Base-by-base conservation (phyloP, 257 asterid species). In the Forsythia viridissima region DNA sequence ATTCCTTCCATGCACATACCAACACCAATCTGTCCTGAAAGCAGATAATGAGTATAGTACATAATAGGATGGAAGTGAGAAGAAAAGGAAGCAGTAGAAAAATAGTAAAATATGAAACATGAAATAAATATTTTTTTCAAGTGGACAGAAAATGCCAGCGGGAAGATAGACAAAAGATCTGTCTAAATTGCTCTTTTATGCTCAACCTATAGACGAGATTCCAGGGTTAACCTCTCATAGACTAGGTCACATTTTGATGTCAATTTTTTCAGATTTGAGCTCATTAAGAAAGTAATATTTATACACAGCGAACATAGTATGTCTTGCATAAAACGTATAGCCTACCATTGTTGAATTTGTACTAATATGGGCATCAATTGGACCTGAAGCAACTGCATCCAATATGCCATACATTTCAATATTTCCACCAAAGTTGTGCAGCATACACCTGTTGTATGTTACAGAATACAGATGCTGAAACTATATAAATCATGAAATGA, bases 1-100 rank as follows among this genome's bases (percentile, higher is more conserved):
- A 91, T 93, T 82, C 99, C 99, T 91, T 95, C 98, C 99, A 95
- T 95, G 92, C 99, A 93, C 98, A 93, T 91, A 70, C 98, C 98
- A 46, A 93, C 99, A 74, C 99, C 99, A 76, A 95, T 80, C 99
- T 95, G 88, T 82, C 76, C 76, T 55, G 80, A 21, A 81, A 80
- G 79, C 66, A 77, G 79, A 89, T 38, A 51, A 65, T 82, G 63
- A 85, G 83, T 76, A 70, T 61, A 42, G 80, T 51, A 63, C 39
- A 63, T 70, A 44, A 70, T 4, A 66, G 42, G 48, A 37, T 48
- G 13, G 55, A 76, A 77, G 76, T 69, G 63, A 80, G 77, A 80
- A 43, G 13, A 80, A 84, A 42, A 20, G 57, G 15, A 21, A 38
- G 3, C 15, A 0, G 37, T 20, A 59, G 36, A 9, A 59, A 30